phyloP scores from a whole-genome alignment of 2,329 filamentous ascomycete genomes.

The Bipolaris victoriae region DNA sequence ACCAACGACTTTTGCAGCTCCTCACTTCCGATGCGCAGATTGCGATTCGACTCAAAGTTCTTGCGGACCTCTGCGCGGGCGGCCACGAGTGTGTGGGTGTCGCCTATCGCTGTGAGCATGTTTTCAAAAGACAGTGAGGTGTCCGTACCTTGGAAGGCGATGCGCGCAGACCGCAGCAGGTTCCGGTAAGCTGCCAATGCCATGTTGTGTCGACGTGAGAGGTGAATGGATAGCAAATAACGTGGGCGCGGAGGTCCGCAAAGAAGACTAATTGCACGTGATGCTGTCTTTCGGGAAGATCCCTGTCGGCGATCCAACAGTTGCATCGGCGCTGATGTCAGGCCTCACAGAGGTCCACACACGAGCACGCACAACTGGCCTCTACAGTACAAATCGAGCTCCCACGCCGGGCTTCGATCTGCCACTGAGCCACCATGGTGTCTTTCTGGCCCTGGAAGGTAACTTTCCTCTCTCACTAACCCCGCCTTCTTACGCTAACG shows the following conservation, averaged over 20 bases:
- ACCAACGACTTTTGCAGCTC: constrained; percentile 69
- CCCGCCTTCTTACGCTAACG: constrained; percentile 18
- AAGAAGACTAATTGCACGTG: constrained; percentile 31
- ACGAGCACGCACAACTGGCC: constrained; percentile 37
- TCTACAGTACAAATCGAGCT: constrained; percentile 29
- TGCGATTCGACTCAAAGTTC: constrained; percentile 72
- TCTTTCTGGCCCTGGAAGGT: constrained; percentile 75
- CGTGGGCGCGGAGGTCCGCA: constrained; percentile 21
- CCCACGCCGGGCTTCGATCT: constrained; percentile 33
- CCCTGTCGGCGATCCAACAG: constrained; percentile 34
- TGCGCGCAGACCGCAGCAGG: constrained; percentile 77
- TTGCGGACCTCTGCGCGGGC: constrained; percentile 75
- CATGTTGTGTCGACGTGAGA: constrained; percentile 48
- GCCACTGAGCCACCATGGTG: constrained; percentile 64
- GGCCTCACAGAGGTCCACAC: constrained; percentile 21
- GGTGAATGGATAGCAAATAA: constrained; percentile 1
- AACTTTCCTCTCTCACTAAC: background rate
- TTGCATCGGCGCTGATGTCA: constrained; percentile 30
- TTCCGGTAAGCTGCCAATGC: constrained; percentile 80
- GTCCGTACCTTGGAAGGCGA: constrained; percentile 79
- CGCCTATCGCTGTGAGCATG: constrained; percentile 61
- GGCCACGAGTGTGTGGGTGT: constrained; percentile 69
- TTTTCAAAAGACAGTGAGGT: too few species aligned
- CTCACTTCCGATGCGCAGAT: constrained; percentile 63
- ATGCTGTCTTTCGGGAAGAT: constrained; percentile 10